These are phyloP conservation scores for Sugiyamaella qingdaonensis DNA, from an alignment of 805 yeast species.

Conservation along the genomic window DNA sequence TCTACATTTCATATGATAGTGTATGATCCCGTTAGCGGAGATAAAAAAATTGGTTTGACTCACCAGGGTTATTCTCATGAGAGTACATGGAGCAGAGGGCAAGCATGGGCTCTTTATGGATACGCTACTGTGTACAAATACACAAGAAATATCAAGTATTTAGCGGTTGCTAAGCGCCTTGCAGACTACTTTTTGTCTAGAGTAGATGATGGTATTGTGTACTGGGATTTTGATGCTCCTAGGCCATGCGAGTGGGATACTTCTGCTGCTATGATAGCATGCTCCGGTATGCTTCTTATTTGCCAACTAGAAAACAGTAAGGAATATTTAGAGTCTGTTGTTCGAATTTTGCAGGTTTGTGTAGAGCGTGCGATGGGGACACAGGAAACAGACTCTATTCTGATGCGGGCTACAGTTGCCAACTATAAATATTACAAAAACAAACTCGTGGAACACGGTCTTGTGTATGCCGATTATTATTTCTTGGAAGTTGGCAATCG, in stretches of 20 bases:
- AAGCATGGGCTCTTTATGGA: constrained; percentile 32
- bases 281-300: constrained; percentile 27
- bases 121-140: constrained; percentile 26
- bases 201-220: constrained; percentile 27
- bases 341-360: constrained; percentile 21
- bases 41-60: constrained; percentile 23
- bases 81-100: constrained; percentile 30
- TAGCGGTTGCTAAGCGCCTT: constrained; percentile 24
- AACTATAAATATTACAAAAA: constrained; percentile 24
- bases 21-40: constrained; percentile 24
- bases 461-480: constrained; percentile 32
- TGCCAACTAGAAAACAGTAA: constrained; percentile 18
- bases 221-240: constrained; percentile 34
- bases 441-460: constrained; percentile 25
- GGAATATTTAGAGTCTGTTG: constrained; percentile 17
- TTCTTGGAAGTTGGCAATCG: constrained; percentile 28
- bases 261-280: constrained; percentile 31
- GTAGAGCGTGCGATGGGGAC: constrained; percentile 19
- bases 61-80: constrained; percentile 31
- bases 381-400: constrained; percentile 25
- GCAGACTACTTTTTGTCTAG: constrained; percentile 24
- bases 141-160: constrained; percentile 26
- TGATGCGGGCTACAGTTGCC: constrained; percentile 26
- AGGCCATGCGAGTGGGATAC: constrained; percentile 25
- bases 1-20: constrained; percentile 28